Evolutionary conservation across 129 eudicot genomes (phyloP), one percentile per base, ranked within the genome.

Genomic region (Sambucus nigra): DNA sequence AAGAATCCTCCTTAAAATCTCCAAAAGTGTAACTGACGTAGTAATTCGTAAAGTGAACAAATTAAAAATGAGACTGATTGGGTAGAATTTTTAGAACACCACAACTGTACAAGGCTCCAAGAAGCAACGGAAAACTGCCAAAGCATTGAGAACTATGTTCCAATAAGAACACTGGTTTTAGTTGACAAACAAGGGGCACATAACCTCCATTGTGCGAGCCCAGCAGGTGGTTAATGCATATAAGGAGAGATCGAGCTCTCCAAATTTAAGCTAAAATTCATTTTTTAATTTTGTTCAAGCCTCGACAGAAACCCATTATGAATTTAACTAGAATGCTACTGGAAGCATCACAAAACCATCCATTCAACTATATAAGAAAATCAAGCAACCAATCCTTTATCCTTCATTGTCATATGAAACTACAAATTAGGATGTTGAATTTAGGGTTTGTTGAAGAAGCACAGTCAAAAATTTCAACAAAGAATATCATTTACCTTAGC

Each of bases 401-500:
- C 33, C 18, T 25, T 11, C 12, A 50, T 23, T 25, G 7, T 50
- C 1, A 15, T 2, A 35, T 1, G 42, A 15, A 35, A 35, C 42
- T 7, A 35, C 13, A 35, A 35, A n/a, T n/a, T 7, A 35, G 42
- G 8, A 35, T 35, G 1, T 2, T 15, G 8, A 35, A 3, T 35
- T 35, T 35, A 35, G 38, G 9, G 42, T 15, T 7, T 8, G 12
- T 35, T 35, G 4, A 35, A 35, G 13, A 7, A 3, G 13, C 9
- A 7, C 12, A 2, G 42, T 35, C 42, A 8, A 15, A 12, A 35
- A 7, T 35, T 12, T 29, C 8, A 35, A 35, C 12, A 35, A 47
- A 41, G 31, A 25, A n/a, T 25, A 53, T 45, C 44, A 29, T 3
- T 58, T 68, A 89, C 97, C 92, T 84, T 89, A 32, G 94, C 88